Evolutionary conservation across 2,329 filamentous ascomycete genomes (phyloP).

Genomic region (Endocalyx cinctus): DNA sequence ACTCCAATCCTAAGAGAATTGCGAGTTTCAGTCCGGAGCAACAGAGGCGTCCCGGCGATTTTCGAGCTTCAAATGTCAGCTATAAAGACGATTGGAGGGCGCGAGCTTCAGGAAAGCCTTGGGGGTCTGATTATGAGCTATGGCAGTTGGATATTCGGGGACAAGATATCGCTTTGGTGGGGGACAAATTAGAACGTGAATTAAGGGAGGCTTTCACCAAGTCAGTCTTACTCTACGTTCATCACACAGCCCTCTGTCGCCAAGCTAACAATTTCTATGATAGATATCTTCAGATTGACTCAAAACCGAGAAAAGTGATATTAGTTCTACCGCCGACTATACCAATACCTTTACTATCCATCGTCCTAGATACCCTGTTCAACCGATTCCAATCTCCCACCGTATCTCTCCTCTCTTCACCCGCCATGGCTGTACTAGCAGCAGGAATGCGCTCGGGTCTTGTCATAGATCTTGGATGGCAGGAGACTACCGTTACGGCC

Average conservation of each 20-base stretch:
- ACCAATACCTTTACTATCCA: constrained; percentile 72
- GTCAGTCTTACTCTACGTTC: too few species aligned
- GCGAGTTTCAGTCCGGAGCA: constrained; percentile 71
- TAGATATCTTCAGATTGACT: constrained; percentile 65
- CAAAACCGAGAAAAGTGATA: constrained; percentile 68
- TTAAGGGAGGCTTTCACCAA: constrained; percentile 79
- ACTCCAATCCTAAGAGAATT: constrained; percentile 67
- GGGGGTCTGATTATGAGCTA: constrained; percentile 65
- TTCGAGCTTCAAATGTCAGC: constrained; percentile 62
- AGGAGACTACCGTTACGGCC: constrained; percentile 78
- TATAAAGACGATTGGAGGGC: constrained; percentile 45
- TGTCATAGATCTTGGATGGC: constrained; percentile 88
- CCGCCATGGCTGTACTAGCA: constrained; percentile 69
- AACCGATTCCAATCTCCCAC: constrained; percentile 73
- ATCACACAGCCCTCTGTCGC: too few species aligned
- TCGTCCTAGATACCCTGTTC: constrained; percentile 74
- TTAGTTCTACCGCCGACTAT: constrained; percentile 74
- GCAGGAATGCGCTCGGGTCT: constrained; percentile 83
- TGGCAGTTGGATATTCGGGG: constrained; percentile 73
- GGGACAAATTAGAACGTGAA: constrained; percentile 81
- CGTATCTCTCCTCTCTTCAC: constrained; percentile 73
- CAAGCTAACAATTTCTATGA: too few species aligned
- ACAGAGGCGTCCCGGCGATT: constrained; percentile 75
- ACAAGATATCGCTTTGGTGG: constrained; percentile 72
- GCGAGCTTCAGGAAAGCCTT: constrained; percentile 43